phyloP scores from a whole-genome alignment of 495 filamentous ascomycete species.

The Trichoderma asperelloides region DNA sequence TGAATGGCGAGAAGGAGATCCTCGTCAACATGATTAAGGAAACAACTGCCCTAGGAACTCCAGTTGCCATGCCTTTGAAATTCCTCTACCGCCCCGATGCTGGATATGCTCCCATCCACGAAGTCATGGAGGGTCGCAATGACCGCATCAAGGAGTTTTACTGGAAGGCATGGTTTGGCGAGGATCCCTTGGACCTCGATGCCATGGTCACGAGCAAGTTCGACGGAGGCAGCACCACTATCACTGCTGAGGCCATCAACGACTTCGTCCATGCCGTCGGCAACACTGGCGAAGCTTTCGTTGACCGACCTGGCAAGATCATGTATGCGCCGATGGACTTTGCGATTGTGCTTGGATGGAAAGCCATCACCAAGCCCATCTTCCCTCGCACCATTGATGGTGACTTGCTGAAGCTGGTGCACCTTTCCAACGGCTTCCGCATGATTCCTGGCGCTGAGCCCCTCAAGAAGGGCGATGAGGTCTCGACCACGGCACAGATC shows the following conservation, averaged over 20 bases:
- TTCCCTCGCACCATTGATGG: conserved; percentile 85
- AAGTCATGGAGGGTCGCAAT: conserved; percentile 91
- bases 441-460: conserved; percentile 96
- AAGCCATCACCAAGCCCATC: conserved; percentile 90
- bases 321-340: conserved; percentile 98
- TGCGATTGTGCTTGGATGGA: conserved; percentile 90
- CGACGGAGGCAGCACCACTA: conserved; percentile 73
- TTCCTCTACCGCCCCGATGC: conserved; percentile 91
- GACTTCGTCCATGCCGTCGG: conserved; percentile 98
- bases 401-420: conserved; percentile 81
- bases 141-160: conserved; percentile 98
- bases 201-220: conserved; percentile 76
- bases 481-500: conserved; percentile 90
- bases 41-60: conserved; percentile 68
- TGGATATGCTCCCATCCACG: conserved; percentile 88
- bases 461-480: conserved; percentile 84
- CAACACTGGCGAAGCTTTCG: conserved; percentile 97
- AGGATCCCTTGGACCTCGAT: conserved; percentile 75
- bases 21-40: conserved; percentile 80
- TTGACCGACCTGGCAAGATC: conserved; percentile 89
- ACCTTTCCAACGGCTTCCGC: conserved; percentile 90
- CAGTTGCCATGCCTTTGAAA: conserved; percentile 68
- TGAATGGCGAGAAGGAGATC: conserved; percentile 69
- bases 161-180: conserved; percentile 92
- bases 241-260: conserved; percentile 86